Conservation (phyloP, 2,329 filamentous ascomycete species). For the Alternaria longipes region DNA sequence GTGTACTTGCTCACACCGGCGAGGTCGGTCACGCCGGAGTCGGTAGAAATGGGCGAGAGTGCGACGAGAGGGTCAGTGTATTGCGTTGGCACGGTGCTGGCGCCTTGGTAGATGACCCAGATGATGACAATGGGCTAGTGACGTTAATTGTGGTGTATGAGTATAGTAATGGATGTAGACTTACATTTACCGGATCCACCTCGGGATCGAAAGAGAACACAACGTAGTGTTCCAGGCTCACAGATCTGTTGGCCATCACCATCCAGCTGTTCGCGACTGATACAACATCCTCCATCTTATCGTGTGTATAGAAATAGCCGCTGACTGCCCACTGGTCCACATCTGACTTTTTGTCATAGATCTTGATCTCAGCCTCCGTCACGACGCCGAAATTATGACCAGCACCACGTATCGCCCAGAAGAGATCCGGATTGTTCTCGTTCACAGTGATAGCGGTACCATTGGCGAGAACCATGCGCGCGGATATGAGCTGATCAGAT, state of each 20-base stretch:
- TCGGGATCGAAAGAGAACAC: slow-evolving; percentile 22
- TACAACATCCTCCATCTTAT: slow-evolving; percentile 29
- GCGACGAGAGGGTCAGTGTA: slow-evolving; percentile 30
- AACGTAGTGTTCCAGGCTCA: slow-evolving; percentile 27
- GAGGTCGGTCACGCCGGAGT: slow-evolving; percentile 23
- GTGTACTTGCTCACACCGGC: slow-evolving; percentile 24
- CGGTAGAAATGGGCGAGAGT: slow-evolving; percentile 21
- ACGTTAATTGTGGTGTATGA: neutral
- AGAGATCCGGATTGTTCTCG: slow-evolving; percentile 51
- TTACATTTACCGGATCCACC: slow-evolving; percentile 25
- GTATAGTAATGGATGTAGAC: neutral
- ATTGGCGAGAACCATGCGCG: slow-evolving; percentile 52
- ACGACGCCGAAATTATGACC: slow-evolving; percentile 49
- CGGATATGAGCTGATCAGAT: slow-evolving; percentile 36
- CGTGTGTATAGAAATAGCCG: slow-evolving; percentile 26
- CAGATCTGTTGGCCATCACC: slow-evolving; percentile 6
- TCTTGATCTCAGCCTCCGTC: slow-evolving; percentile 29
- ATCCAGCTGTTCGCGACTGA: slow-evolving; percentile 27
- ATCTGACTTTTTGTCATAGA: slow-evolving; percentile 23
- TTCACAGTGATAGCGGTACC: slow-evolving; percentile 44
- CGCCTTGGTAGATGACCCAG: slow-evolving; percentile 30
- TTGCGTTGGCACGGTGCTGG: slow-evolving; percentile 17
- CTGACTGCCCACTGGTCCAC: slow-evolving; percentile 23
- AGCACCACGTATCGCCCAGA: slow-evolving; percentile 50
- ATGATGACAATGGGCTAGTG: slow-evolving; percentile 24